These are phyloP conservation scores for Claviceps africana DNA, from an alignment of 2,329 filamentous ascomycete species.

Conservation along the genomic window DNA sequence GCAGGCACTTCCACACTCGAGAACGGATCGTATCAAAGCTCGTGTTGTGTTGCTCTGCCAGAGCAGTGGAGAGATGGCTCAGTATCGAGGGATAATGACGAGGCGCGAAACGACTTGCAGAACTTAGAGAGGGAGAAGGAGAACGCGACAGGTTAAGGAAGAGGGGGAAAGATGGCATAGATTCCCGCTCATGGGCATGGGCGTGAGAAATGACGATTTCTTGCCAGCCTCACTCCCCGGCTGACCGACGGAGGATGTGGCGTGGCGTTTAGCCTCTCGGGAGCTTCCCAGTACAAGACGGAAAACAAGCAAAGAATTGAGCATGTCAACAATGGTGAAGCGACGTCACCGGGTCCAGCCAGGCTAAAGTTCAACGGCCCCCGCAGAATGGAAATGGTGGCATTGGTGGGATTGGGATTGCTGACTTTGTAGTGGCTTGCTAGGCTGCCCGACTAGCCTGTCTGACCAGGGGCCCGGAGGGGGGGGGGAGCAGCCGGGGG, in stretches of 20 bases:
- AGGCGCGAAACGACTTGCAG: not conserved
- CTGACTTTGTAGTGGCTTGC: not conserved
- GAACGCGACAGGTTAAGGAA: not conserved
- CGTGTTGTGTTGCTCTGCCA: not conserved
- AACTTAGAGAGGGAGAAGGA: not conserved
- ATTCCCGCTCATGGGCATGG: not conserved
- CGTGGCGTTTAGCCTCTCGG: not conserved
- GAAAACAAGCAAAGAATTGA: not conserved
- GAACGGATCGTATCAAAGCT: not conserved
- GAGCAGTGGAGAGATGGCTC: no score
- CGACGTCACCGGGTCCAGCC: conserved; percentile 5
- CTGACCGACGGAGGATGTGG: not conserved
- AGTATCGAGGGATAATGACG: not conserved
- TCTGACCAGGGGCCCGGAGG: not conserved
- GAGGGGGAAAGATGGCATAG: not conserved
- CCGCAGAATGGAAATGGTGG: not conserved
- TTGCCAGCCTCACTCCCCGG: conserved; percentile 6
- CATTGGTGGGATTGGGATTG: no score
- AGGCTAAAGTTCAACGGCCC: not conserved
- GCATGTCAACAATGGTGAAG: not conserved
- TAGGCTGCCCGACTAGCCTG: not conserved
- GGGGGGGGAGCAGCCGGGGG: no score
- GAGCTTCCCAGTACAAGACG: not conserved
- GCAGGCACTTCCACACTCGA: not conserved
- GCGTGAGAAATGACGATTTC: conserved; percentile 7